Conservation (phyloP, 2,329 filamentous ascomycete species). For the Colletotrichum noveboracense region DNA sequence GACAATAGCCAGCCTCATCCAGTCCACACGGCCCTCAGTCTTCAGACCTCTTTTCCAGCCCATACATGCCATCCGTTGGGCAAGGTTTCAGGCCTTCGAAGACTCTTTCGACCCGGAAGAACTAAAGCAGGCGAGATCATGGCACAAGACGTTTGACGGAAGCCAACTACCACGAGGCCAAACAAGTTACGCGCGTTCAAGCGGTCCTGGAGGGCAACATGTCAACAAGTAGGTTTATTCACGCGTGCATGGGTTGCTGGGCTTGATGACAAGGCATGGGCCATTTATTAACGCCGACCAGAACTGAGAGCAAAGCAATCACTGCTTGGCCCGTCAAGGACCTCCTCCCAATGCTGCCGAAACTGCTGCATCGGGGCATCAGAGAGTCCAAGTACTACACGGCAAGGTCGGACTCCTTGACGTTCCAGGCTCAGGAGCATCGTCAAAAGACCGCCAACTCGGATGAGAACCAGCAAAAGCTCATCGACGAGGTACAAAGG, state of each 20-base stretch:
- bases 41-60: not conserved
- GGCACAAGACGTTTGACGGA: slow-evolving; percentile 51
- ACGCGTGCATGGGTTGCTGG: not conserved
- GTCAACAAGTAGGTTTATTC: slow-evolving; percentile 60
- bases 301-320: slow-evolving; percentile 65
- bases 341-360: slow-evolving; percentile 50
- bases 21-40: not conserved
- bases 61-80: slow-evolving; percentile 3
- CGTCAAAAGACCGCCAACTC: slow-evolving; percentile 57
- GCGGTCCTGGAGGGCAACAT: slow-evolving; percentile 65
- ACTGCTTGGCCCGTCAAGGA: slow-evolving; percentile 57
- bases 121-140: slow-evolving; percentile 55
- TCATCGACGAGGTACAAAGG: slow-evolving; percentile 50
- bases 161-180: slow-evolving; percentile 53
- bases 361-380: slow-evolving; percentile 49
- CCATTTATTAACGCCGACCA: slow-evolving; percentile 27
- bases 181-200: slow-evolving; percentile 62
- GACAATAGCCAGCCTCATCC: not conserved
- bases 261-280: not conserved
- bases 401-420: slow-evolving; percentile 54
- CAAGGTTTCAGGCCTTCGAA: slow-evolving; percentile 53
- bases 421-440: slow-evolving; percentile 60
- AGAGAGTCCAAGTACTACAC: slow-evolving; percentile 61
- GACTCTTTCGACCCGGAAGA: slow-evolving; percentile 54
- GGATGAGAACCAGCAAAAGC: slow-evolving; percentile 57